phyloP scores from a whole-genome alignment of 305 asterid genomes.

The Ilex paraguariensis region DNA sequence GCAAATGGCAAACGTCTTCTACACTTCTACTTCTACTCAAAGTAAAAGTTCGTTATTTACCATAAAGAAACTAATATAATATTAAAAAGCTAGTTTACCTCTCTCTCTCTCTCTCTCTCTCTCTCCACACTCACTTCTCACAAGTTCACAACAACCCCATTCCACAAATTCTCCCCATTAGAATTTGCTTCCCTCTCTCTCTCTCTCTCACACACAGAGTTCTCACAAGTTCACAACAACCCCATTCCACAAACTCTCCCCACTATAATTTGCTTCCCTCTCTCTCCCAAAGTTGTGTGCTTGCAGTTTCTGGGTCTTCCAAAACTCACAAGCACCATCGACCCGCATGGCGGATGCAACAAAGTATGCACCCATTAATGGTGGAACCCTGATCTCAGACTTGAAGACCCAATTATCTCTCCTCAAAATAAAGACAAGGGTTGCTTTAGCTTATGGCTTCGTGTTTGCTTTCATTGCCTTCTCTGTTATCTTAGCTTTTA shows the following conservation, averaged over 20 bases:
- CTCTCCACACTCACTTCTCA: too few relatives aligned
- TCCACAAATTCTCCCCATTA: too few relatives aligned
- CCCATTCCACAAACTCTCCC: too few relatives aligned
- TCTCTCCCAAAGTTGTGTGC: neutral
- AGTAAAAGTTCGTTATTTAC: too few relatives aligned
- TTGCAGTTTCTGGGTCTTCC: neutral
- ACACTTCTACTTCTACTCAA: too few relatives aligned
- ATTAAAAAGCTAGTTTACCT: too few relatives aligned
- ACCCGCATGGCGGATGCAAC: conserved; percentile 32
- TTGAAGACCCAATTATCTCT: conserved; percentile 37
- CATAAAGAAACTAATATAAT: too few relatives aligned
- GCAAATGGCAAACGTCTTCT: too few relatives aligned
- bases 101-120: too few relatives aligned
- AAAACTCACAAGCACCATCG: neutral
- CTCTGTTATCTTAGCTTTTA: conserved; percentile 46
- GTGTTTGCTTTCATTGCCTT: conserved; percentile 39
- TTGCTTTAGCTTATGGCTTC: conserved; percentile 31
- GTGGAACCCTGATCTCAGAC: conserved; percentile 51
- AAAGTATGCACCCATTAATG: conserved; percentile 59
- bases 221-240: too few relatives aligned
- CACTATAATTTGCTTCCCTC: neutral
- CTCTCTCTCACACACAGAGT: neutral
- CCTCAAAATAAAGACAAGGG: conserved; percentile 25
- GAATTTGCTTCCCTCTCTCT: neutral
- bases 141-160: too few relatives aligned